These are phyloP conservation scores for Rhododendron griersonianum DNA, from an alignment of 148 eudicot species.

Conservation along the genomic window DNA sequence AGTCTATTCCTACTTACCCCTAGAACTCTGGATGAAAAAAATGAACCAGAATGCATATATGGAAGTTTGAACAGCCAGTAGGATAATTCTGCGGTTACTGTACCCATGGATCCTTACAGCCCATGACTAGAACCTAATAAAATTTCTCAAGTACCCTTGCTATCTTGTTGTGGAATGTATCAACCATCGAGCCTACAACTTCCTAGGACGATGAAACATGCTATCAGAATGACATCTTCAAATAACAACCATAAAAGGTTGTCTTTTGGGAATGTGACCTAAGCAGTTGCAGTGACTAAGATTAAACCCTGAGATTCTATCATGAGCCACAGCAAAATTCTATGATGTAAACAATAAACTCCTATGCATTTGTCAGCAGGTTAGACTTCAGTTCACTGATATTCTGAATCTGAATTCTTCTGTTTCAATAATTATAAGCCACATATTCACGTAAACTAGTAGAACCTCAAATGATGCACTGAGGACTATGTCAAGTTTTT, in stretches of 20 bases:
- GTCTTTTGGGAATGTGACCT: background rate
- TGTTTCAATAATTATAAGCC: background rate
- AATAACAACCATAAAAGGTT: background rate
- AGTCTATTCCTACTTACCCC: background rate
- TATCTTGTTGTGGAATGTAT: background rate
- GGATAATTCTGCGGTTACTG: background rate
- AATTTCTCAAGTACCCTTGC: background rate
- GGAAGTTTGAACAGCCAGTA: background rate
- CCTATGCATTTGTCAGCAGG: background rate
- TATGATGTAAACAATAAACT: too few species aligned
- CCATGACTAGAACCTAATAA: background rate
- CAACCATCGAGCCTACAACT: background rate
- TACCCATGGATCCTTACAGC: background rate
- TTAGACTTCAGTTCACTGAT: background rate
- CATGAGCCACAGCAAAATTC: background rate
- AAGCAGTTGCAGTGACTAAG: background rate
- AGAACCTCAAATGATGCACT: background rate
- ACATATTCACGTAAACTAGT: background rate
- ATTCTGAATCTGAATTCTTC: background rate
- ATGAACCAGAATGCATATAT: background rate
- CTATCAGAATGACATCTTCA: background rate
- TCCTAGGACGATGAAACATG: constrained; percentile 3
- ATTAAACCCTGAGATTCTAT: background rate
- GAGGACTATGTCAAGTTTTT: background rate
- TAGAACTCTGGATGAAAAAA: background rate